Base-by-base conservation (phyloP, 345 rosid species). In the Euclidium syriacum region DNA sequence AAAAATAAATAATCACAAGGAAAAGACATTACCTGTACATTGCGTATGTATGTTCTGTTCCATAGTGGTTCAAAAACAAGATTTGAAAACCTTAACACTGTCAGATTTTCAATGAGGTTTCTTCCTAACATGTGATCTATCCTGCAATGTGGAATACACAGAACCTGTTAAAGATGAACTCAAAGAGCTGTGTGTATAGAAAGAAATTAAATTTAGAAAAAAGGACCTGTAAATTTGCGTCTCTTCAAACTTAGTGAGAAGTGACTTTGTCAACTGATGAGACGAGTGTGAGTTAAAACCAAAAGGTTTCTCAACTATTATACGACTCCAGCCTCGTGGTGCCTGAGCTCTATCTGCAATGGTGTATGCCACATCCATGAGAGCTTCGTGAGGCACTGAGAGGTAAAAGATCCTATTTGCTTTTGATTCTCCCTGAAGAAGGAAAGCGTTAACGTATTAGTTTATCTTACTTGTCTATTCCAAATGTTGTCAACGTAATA, bases 301-400 rank as follows among this genome's bases (percentile, higher is more conserved):
- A 66, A 88, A 88, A 58, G 94, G 94, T 73, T 84, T 88, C 76
- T 85, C 96, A 52, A 84, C 65, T 67, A 85, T 82, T 64, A 88
- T 59, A 15, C 88, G 85, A 69, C 85, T 85, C 88, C 96, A 85
- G 32, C 88, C 90, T 66, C 67, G 78, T 47, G 49, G 54, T 29
- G 90, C 83, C 65, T 83, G 88, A 36, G 90, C 85, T 29, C 71
- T 65, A 32, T 73, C 77, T 10, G 79, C 85, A 43, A 85, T 77
- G 50, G 77, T 58, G 53, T 73, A 75, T 42, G 87, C 84, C 53
- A 85, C 96, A 61, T 88, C 96, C 55, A 74, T 48, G 27, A 88
- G 85, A 16, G 88, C 90, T 82, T 88, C 87, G 70, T 88, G 96
- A 35, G 96, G 90, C 66, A 86, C 96, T 2, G 96, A 82, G 58